phyloP scores from a whole-genome alignment of 495 filamentous ascomycete species.

The Peziza echinospora region DNA sequence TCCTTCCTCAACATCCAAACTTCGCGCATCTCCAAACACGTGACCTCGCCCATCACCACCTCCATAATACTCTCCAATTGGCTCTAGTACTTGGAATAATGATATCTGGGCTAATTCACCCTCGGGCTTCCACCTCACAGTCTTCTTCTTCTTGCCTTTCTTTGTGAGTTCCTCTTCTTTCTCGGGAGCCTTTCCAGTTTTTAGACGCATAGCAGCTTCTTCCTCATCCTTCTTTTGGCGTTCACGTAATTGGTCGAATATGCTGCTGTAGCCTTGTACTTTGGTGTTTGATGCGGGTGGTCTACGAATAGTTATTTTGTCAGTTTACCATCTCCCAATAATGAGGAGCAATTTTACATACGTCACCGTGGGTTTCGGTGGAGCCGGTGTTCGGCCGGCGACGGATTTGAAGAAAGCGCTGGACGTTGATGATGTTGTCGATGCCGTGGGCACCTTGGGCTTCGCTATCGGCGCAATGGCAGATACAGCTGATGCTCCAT shows the following conservation, averaged over 20 bases:
- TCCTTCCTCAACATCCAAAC: constrained; percentile 19
- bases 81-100: constrained; percentile 19
- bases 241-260: constrained; percentile 17
- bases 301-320: too few species aligned
- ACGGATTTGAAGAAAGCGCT: too few species aligned
- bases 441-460: too few species aligned
- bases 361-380: too few species aligned
- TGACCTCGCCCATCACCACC: constrained; percentile 18
- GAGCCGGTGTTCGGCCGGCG: too few species aligned
- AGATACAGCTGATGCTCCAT: background rate
- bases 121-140: constrained; percentile 19
- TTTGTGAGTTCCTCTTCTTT: constrained; percentile 18
- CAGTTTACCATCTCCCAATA: too few species aligned
- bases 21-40: constrained; percentile 16
- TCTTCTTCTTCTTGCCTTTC: constrained; percentile 20
- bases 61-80: constrained; percentile 20
- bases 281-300: constrained; percentile 5
- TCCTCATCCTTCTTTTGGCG: constrained; percentile 20
- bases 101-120: constrained; percentile 17
- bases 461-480: too few species aligned
- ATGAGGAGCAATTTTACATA: too few species aligned
- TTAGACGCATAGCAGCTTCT: constrained; percentile 12
- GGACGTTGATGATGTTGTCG: too few species aligned
- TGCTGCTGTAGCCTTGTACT: constrained; percentile 14
- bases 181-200: constrained; percentile 6